Evolutionary conservation across 163 green algal genomes (phyloP), one percentile per base, ranked within the genome.

Genomic region (Chlamydomonas reinhardtii): DNA sequence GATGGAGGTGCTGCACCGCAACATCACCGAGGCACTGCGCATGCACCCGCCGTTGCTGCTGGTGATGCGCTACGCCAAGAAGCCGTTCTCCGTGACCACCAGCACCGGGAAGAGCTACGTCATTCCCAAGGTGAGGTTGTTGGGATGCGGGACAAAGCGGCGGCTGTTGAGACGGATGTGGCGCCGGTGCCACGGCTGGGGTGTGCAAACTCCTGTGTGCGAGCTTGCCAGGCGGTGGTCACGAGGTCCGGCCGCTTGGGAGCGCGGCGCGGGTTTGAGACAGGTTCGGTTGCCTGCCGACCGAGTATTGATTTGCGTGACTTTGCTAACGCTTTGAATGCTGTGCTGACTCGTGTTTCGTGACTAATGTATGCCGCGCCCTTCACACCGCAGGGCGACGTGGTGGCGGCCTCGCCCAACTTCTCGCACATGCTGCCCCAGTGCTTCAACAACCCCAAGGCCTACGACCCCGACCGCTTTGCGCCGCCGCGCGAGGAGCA

Each of bases 41-140:
- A 96, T 99, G 84, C 92, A 98, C 91, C 98, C 98, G 72, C 98
- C 98, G 17, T 94, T 99, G 85, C 77, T 96, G 65, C 95, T 99
- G 92, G 95, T 99, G 92, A 94, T 99, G 93, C 94, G 97, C 74
- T 95, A 98, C 71, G 91, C 88, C 69, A 97, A 98, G 84, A 90
- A 96, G 84, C 76, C 93, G 61, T 99, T 99, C 94, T 81, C 78
- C 4, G 96, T 98, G 32, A 98, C 93, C 48, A 97, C 93, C 56
- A 92, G 76, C 79, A 85, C 94, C 31, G 97, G 97, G 66, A 91
- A 94, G 84, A 90, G 89, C 17, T 98, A 95, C 88, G 91, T 90
- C 52, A 90, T 99, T 16, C 97, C 97, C 54, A 98, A 98, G 95
- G 96, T 96, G n/a, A n/a, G 92, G 32, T 48, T 48, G 39, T 14